Base-by-base conservation (phyloP, 2,329 filamentous ascomycete genomes). In the Botrytis cinerea region DNA sequence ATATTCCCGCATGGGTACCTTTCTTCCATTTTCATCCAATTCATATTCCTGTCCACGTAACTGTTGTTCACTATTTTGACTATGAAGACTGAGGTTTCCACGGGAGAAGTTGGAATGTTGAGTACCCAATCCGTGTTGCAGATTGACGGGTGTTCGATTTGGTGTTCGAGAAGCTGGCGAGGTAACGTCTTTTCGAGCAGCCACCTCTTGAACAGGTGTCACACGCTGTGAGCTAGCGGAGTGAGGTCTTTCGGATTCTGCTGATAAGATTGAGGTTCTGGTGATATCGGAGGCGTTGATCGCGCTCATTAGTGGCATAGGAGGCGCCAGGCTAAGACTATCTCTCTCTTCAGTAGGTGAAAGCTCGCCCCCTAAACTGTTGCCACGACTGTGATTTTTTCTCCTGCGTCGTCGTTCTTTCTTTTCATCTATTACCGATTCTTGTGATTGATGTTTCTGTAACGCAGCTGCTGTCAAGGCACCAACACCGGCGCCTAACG, bases 221-320 rank as follows among this genome's bases (percentile, higher is more conserved):
- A 75, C 62, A 78, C 68, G 83, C 82, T 88, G 88, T 78, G 87
- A 90, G 79, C 86, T 91, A 35, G 91, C 89, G 22, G 71, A 72
- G 59, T 72, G 71, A 25, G 93, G 91, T 70, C 90, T 86, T 76
- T 93, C 93, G 0, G 93, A 93, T 43, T 92, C 90, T 45, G 93
- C 92, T 8, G 95, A 96, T 28, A 96, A 83, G 71, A 98, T 93
- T 0, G 95, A 98, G 25, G 92, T 92, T 78, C 95, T 88, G 0
- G 95, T 98, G 72, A 98, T 83, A 70, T 98, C 95, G 0, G 95
- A 97, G 60, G 92, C 89, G 76, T 93, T 92, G 73, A 97, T 89
- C 73, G 94, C 93, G 82, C 95, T 97, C 82, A 92, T 91, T 75
- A 97, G 87, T 4, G 95, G 95, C 91, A 98, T 94, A 9, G 93